Base-by-base conservation (phyloP, 352 stramenopile genomes). In the Plasmopara viticola region DNA sequence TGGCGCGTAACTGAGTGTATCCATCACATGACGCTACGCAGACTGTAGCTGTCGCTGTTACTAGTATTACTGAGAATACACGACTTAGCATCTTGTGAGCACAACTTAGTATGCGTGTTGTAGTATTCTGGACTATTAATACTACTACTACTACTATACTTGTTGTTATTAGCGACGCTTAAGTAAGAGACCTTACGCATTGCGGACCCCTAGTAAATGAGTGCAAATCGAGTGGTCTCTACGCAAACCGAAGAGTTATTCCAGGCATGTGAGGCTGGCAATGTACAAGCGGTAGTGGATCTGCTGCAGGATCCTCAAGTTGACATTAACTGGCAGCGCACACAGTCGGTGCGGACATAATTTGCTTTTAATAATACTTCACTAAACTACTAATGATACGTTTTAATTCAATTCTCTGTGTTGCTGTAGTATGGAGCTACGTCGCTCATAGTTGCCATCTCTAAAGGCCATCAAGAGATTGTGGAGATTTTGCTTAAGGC, bases 301-400 rank as follows among this genome's bases (percentile, higher is more conserved):
- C 63, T 91, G 10, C 35, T 88, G 28, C 17, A 62, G 15, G 56
- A 86, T 38, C 56, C 72, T 41, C 53, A 52, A 35, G 67, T 64
- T 7, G 74, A 89, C 51, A 65, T 88, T 48, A 88, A 91, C 60
- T 91, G 78, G 74, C 81, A 90, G 51, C 65, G 70, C 61, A 66
- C 63, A 48, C 71, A 84, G 59, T 72, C 78, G 66, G 78, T 89
- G 48, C 35, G 31, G 7, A 53, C 20, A 3, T 25, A 25, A 25
- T 25, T 25, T 25, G 20, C 20, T 25, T 25, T 25, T 25, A 25
- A 25, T 25, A 3, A 3, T 25, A 25, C 20, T 25, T 25, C 20
- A 25, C 1, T 25, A 25, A 25, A 25, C 20, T 25, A 25, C 20
- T 25, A 25, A 25, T 3, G 20, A 25, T 25, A 35, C 31, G 1